Conservation (phyloP, 148 eudicot genomes). For the Arctostaphylos glauca region DNA sequence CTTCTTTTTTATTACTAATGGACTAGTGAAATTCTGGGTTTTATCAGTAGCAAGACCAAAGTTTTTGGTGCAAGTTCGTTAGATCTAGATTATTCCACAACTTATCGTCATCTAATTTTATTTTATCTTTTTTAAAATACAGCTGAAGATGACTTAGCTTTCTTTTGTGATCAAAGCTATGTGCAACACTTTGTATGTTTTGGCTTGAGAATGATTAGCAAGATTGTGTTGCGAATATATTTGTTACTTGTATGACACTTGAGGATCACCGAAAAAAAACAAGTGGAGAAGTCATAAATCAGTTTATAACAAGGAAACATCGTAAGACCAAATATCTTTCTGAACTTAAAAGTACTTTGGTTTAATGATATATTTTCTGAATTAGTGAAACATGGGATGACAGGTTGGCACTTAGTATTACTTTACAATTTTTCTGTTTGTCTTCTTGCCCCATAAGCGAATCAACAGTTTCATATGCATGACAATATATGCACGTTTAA, state of each 20-base stretch:
- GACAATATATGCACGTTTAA: background rate
- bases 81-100: too few relatives aligned
- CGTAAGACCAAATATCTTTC: background rate
- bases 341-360: background rate
- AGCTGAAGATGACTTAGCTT: background rate
- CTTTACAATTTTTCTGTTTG: background rate
- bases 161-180: background rate
- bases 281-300: background rate
- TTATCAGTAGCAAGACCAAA: too few relatives aligned
- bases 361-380: background rate
- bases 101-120: too few relatives aligned
- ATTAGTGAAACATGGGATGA: background rate
- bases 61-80: too few relatives aligned
- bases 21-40: too few relatives aligned
- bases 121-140: background rate
- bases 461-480: background rate
- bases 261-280: background rate
- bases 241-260: slow-evolving; percentile 7
- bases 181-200: background rate
- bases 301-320: background rate
- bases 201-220: background rate
- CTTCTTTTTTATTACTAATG: too few relatives aligned
- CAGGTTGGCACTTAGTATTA: background rate
- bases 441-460: background rate
- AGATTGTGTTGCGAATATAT: background rate